Evolutionary conservation across 202 grass and related monocot species (phyloP).

Genomic region (Zizania palustris): DNA sequence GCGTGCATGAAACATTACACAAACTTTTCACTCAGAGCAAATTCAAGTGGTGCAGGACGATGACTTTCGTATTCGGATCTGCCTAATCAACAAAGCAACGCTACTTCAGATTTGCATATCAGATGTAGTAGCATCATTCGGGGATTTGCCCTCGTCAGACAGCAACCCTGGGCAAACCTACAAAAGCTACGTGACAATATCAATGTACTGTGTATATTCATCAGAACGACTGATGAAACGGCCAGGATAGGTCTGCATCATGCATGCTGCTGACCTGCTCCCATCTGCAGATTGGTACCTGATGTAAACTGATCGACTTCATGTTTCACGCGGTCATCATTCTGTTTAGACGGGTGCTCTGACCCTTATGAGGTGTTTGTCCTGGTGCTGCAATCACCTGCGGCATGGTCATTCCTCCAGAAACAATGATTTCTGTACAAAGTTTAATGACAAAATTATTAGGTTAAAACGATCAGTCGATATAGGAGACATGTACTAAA

Average conservation of each 20-base stretch:
- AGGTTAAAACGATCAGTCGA: constrained; percentile 9
- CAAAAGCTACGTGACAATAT: constrained; percentile 10
- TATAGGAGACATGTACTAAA: not conserved
- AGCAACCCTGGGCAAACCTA: constrained; percentile 5
- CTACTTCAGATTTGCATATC: not conserved
- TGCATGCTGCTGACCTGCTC: not conserved
- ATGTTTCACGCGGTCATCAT: constrained; percentile 62
- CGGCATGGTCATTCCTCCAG: constrained; percentile 95
- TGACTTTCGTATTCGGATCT: not conserved
- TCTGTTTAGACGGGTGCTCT: constrained; percentile 66
- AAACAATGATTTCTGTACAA: constrained; percentile 88
- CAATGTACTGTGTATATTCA: not conserved
- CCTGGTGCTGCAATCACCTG: constrained; percentile 73
- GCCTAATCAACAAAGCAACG: constrained; percentile 15
- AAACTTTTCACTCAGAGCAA: not conserved
- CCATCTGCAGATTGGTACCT: constrained; percentile 35
- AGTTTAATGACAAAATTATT: constrained; percentile 37
- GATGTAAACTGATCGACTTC: not conserved
- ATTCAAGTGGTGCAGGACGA: not conserved
- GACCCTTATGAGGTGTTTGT: constrained; percentile 56
- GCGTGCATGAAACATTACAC: not conserved
- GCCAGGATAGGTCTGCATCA: not conserved
- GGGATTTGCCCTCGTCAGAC: not conserved
- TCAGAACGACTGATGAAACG: not conserved
- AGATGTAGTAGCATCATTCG: too few relatives aligned